These are phyloP conservation scores for Colletotrichum sp. DNA, from an alignment of 2,329 filamentous ascomycete genomes.

Conservation along the genomic window DNA sequence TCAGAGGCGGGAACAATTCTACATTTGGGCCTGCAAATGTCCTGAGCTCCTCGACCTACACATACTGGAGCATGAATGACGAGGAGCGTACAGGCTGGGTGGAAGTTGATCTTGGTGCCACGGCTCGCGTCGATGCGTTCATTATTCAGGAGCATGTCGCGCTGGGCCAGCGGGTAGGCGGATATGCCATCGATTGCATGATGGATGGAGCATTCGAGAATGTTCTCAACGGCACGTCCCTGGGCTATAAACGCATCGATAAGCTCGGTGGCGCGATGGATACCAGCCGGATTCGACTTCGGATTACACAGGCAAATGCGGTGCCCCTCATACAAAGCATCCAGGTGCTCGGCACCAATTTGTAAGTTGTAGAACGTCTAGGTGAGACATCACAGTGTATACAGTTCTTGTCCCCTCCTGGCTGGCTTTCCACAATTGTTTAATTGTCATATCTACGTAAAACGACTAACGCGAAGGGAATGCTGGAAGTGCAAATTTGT, in stretches of 20 bases:
- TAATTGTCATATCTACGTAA: too few species aligned
- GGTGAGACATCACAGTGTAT: too few species aligned
- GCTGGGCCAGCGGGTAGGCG: not conserved
- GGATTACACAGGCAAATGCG: not conserved
- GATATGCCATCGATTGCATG: fast-evolving
- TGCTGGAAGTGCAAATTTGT: too few species aligned
- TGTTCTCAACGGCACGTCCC: not conserved
- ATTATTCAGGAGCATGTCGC: not conserved
- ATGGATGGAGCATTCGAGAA: not conserved
- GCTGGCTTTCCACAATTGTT: too few species aligned
- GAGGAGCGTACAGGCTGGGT: not conserved
- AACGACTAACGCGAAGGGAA: too few species aligned
- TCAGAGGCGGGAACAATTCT: not conserved
- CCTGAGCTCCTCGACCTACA: not conserved
- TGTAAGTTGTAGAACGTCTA: too few species aligned
- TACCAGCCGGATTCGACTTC: not conserved
- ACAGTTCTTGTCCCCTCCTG: too few species aligned
- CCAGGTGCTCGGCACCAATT: not conserved
- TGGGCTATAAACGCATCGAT: not conserved
- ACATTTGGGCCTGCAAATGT: not conserved
- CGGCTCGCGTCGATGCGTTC: not conserved
- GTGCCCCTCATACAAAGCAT: not conserved
- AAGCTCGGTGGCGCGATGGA: not conserved
- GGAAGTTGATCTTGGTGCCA: not conserved
- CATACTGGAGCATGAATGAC: not conserved